Base-by-base conservation (phyloP, 495 filamentous ascomycete species). In the Aspergillus nidulans region DNA sequence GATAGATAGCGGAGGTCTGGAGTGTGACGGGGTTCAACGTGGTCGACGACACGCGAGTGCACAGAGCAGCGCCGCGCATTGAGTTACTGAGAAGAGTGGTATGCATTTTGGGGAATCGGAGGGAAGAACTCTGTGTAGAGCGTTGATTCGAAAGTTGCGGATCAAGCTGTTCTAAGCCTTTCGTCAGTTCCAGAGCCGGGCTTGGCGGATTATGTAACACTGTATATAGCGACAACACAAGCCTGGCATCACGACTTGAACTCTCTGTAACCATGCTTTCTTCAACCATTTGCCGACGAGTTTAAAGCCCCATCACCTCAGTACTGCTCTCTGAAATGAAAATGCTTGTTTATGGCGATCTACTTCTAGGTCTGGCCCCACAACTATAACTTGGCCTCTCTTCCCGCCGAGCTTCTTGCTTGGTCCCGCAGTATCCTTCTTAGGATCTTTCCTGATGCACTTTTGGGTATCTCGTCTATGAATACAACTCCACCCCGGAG, bases 1-100 rank as follows among this genome's bases (percentile, higher is more conserved):
- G 65, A 56, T 62, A 60, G 21, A 63, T 19, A 18, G 62, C 56
- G 26, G 57, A 58, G 46, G 52, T 48, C 32, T 61, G 49, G 49
- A 47, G 52, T 38, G 64, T 51, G 58, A 70, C 60, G 1, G 64
- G 59, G 49, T 45, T 47, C 16, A 66, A 30, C 20, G 57, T 34
- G n/a, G 63, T 56, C 9, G 63, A 38, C 49, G 60, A 53, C 25
- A 72, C 34, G 13, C 64, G 64, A 36, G 65, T 56, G 46, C 63
- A 52, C 6, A 72, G 46, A 13, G 69, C 53, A n/a, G 59, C 62
- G 26, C 64, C 63, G 16, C 68, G 72, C 56, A 68, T 42, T 25
- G 71, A 67, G 55, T 66, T 63, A 53, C 46, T 63, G 43, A 68
- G 40, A 9, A 61, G 19, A 40, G 53, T 62, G 28, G 64, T 39